phyloP scores from a whole-genome alignment of 106 monocot genomes.

The Phalaenopsis equestris region DNA sequence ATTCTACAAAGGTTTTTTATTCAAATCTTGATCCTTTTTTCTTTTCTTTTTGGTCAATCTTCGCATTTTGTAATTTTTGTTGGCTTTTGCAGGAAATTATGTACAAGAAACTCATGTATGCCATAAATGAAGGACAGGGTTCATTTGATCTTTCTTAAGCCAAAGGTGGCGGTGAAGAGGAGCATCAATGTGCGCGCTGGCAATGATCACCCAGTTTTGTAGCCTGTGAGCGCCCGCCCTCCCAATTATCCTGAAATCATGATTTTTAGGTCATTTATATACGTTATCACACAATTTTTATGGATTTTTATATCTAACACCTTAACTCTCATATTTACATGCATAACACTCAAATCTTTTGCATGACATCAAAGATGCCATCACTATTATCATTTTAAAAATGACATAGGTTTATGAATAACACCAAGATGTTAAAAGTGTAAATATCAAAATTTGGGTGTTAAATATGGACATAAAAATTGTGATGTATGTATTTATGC shows the following conservation, averaged over 20 bases:
- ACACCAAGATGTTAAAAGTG: no score
- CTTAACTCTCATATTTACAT: no score
- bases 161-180: neutral
- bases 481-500: no score
- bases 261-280: neutral
- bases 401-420: no score
- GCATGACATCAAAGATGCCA: no score
- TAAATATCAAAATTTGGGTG: no score
- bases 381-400: no score
- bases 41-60: neutral
- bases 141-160: constrained; percentile 88
- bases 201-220: neutral
- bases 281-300: no score
- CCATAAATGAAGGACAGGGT: constrained; percentile 87
- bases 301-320: no score
- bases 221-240: neutral
- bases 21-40: neutral
- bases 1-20: constrained; percentile 76
- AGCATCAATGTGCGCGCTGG: neutral
- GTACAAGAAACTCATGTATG: constrained; percentile 83
- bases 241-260: neutral
- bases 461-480: no score
- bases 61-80: neutral
- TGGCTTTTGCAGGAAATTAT: constrained; percentile 61
- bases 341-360: no score